Conservation (phyloP, 1,284 basidiomycete species). For the Trichosporon sp. region DNA sequence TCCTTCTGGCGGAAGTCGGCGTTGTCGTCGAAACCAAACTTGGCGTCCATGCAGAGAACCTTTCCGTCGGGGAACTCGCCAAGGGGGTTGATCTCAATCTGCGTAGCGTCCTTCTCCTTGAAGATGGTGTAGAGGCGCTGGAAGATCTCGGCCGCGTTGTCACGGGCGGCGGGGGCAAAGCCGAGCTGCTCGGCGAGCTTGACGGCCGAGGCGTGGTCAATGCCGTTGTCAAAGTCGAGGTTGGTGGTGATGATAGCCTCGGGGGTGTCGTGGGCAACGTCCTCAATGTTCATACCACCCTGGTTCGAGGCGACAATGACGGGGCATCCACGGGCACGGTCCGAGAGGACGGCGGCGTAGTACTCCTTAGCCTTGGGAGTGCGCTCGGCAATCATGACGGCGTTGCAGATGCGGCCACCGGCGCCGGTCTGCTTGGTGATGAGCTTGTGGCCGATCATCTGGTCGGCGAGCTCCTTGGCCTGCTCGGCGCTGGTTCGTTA, state of each 20-base stretch:
- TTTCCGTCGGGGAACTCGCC: slow-evolving; percentile 91
- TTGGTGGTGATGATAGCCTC: slow-evolving; percentile 94
- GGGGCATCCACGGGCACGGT: slow-evolving; percentile 84
- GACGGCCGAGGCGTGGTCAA: slow-evolving; percentile 73
- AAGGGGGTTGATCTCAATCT: slow-evolving; percentile 99
- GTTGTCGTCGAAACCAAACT: slow-evolving; percentile 99
- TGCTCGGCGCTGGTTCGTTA: slow-evolving; percentile 73
- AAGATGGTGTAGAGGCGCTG: slow-evolving; percentile 94
- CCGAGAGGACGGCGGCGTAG: slow-evolving; percentile 96
- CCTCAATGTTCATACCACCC: slow-evolving; percentile 98
- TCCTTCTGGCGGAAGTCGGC: slow-evolving; percentile 97
- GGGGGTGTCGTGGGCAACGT: slow-evolving; percentile 97
- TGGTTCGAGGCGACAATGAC: slow-evolving; percentile 93
- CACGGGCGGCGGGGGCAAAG: slow-evolving; percentile 72
- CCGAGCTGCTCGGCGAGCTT: slow-evolving; percentile 87
- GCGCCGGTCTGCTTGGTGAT: slow-evolving; percentile 99
- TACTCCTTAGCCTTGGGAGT: slow-evolving; percentile 95
- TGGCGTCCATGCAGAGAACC: slow-evolving; percentile 99
- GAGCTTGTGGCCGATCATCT: slow-evolving; percentile 95
- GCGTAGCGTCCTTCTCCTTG: slow-evolving; percentile 98
- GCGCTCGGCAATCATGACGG: slow-evolving; percentile 98
- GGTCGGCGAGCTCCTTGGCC: slow-evolving; percentile 79
- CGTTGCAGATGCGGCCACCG: slow-evolving; percentile 88
- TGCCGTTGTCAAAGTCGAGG: slow-evolving; percentile 83
- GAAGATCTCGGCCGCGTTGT: slow-evolving; percentile 89